These are phyloP conservation scores for Onygenales sp. DNA, from an alignment of 2,329 filamentous ascomycete species.

Conservation along the genomic window DNA sequence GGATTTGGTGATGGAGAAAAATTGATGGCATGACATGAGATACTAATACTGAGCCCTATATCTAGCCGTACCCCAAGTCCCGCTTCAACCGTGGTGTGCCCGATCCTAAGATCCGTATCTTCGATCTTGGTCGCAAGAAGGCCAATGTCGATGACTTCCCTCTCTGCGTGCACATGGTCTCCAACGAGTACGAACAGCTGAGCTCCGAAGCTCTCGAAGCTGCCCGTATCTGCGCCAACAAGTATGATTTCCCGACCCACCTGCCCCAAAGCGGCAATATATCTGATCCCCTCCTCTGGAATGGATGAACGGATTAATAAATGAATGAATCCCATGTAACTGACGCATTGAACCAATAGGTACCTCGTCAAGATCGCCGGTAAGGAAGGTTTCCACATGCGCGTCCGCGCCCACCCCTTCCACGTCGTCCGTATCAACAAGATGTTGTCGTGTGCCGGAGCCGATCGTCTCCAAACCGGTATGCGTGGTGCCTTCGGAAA, in stretches of 20 bases:
- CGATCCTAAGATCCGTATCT: conserved; percentile 81
- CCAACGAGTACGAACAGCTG: conserved; percentile 99
- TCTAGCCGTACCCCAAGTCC: conserved; percentile 93
- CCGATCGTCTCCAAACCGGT: conserved; percentile 99
- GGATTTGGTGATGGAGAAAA: background rate
- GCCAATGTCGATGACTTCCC: conserved; percentile 99
- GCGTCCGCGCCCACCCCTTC: conserved; percentile 88
- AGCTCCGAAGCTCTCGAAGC: conserved; percentile 99
- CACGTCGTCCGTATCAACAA: conserved; percentile 99
- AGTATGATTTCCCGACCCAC: conserved; percentile 55
- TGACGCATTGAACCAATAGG: conserved; percentile 23
- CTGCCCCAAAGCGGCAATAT: background rate
- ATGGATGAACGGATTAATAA: background rate
- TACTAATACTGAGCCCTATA: conserved; percentile 2
- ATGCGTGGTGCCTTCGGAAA: conserved; percentile 99
- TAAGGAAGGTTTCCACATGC: conserved; percentile 64
- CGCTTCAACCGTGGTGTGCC: conserved; percentile 99
- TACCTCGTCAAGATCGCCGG: conserved; percentile 61
- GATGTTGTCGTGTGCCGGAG: conserved; percentile 99
- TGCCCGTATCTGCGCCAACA: conserved; percentile 99
- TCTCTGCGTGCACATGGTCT: conserved; percentile 97
- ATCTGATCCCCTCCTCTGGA: background rate
- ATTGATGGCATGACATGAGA: background rate
- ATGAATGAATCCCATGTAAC: background rate
- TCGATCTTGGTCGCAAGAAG: conserved; percentile 97